phyloP scores from a whole-genome alignment of 805 yeast species.

The Yamadazyma laniorum region DNA sequence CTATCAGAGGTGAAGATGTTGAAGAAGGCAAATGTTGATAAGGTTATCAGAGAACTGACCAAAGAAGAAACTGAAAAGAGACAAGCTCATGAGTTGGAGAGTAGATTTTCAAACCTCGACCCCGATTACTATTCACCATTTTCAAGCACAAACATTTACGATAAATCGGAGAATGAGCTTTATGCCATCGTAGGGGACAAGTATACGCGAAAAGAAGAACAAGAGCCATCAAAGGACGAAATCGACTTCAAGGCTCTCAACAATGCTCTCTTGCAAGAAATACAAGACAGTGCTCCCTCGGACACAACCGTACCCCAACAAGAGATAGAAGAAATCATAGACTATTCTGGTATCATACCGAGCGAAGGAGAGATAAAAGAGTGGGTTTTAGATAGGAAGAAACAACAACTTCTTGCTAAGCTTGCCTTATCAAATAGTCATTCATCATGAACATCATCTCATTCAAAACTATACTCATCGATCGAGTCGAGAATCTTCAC shows the following conservation, averaged over 20 bases:
- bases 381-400: constrained; percentile 47
- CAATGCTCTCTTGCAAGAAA: constrained; percentile 2
- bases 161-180: neutral
- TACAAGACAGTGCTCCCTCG: neutral
- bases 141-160: neutral
- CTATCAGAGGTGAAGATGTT: constrained; percentile 60
- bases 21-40: constrained; percentile 20
- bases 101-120: constrained; percentile 5
- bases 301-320: neutral
- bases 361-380: constrained; percentile 40
- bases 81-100: neutral
- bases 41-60: constrained; percentile 31
- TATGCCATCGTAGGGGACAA: constrained; percentile 1
- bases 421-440: constrained; percentile 19
- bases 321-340: constrained; percentile 1
- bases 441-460: constrained; percentile 1
- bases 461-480: constrained; percentile 11
- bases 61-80: constrained; percentile 4
- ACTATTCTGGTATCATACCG: constrained; percentile 20
- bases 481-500: constrained; percentile 25
- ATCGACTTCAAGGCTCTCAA: neutral
- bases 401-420: constrained; percentile 40
- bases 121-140: constrained; percentile 5
- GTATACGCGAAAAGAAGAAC: neutral
- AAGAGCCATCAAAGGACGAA: neutral